phyloP scores from a whole-genome alignment of 208 protist genomes.

The Angomonas deanei region DNA sequence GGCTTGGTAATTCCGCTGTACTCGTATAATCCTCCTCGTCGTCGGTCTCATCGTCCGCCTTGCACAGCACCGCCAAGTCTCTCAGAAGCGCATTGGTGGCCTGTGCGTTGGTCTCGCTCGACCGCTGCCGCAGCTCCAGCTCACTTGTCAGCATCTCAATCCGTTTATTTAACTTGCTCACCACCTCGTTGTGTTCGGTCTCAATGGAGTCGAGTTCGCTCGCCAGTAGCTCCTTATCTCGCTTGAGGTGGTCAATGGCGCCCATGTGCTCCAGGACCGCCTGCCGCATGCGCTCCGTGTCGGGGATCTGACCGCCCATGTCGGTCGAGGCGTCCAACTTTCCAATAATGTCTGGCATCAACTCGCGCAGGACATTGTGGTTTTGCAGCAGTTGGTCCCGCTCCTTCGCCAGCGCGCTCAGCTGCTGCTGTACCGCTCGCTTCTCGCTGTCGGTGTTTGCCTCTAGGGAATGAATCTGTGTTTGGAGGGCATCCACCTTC shows the following conservation, averaged over 20 bases:
- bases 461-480: not conserved
- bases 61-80: too few relatives aligned
- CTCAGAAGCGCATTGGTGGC: too few relatives aligned
- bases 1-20: too few relatives aligned
- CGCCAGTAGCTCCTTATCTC: constrained; percentile 2
- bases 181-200: not conserved
- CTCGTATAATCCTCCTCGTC: too few relatives aligned
- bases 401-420: not conserved
- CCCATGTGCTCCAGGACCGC: constrained; percentile 2
- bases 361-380: constrained; percentile 1
- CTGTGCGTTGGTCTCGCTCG: too few relatives aligned
- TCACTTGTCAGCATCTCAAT: too few relatives aligned
- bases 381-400: too few relatives aligned
- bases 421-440: not conserved
- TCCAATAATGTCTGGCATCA: constrained; percentile 2
- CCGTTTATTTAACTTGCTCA: too few relatives aligned
- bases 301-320: not conserved
- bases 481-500: too few relatives aligned
- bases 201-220: not conserved
- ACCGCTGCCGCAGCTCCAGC: too few relatives aligned
- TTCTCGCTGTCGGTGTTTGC: not conserved
- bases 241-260: constrained; percentile 1
- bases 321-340: too few relatives aligned
- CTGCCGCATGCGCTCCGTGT: not conserved
- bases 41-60: too few relatives aligned